Evolutionary conservation across 2,329 filamentous ascomycete genomes (phyloP), one percentile per base, ranked within the genome.

Genomic region (Cercospora sp.): DNA sequence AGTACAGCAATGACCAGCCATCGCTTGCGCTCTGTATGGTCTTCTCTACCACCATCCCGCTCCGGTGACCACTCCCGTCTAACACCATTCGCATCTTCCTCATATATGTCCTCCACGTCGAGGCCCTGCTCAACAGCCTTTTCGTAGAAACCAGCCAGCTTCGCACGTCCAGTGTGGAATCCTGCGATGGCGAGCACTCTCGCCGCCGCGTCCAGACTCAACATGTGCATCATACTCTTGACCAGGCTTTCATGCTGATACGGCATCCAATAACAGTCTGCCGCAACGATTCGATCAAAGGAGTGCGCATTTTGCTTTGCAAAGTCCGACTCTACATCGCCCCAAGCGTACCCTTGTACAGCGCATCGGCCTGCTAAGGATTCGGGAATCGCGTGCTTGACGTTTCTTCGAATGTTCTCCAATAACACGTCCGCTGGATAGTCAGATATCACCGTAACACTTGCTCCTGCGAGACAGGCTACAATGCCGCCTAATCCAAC

Each of bases 181-280:
- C 89, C 90, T 0, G 87, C 89, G 6, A 92, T 83, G n/a, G 89
- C 86, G 80, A 89, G 88, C 61, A 88, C 85, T 36, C 86, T 82
- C 2, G 87, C 85, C 16, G 73, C 77, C 1, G 79, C 73, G 3
- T 75, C 78, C 75, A 92, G 91, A 78, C 88, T 87, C 5, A 83
- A 78, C 75, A 92, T 87, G 78, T 88, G 87, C 3, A 83, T 62
- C 75, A 92, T 87, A 26, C 89, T 91, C 51, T 76, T 78, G 58
- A 84, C 84, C 28, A 93, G 83, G 77, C 89, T 90, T n/a, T 79
- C 83, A 78, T 93, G 91, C 81, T 92, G 86, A 81, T 85, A 85
- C 1, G 87, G 86, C 88, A 92, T 91, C 90, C 90, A 93, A 66
- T 91, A 84, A 74, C 90, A 92, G 79, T 93, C 90, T 69, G 89